Evolutionary conservation across 2,329 filamentous ascomycete species (phyloP).

Genomic region (Colletotrichum ledebouriae): DNA sequence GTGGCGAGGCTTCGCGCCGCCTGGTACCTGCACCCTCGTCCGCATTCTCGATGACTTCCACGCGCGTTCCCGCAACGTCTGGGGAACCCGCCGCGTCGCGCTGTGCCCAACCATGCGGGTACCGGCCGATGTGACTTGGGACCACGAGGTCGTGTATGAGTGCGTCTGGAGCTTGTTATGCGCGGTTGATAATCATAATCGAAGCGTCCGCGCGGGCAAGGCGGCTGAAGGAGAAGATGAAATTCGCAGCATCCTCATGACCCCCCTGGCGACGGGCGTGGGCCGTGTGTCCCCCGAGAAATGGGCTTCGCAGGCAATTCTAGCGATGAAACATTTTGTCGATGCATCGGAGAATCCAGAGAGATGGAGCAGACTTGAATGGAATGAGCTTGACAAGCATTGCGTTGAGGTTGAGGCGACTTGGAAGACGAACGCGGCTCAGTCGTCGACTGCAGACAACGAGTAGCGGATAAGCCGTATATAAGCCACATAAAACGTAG

Average conservation of each 20-base stretch:
- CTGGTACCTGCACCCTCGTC: conserved; percentile 64
- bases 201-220: conserved; percentile 40
- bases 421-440: conserved; percentile 37
- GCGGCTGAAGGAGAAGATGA: conserved; percentile 39
- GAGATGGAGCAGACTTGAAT: conserved; percentile 57
- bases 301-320: conserved; percentile 64
- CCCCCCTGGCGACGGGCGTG: conserved; percentile 64
- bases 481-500: too few species aligned
- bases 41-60: conserved; percentile 56
- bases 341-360: conserved; percentile 59
- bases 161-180: conserved; percentile 66
- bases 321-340: conserved; percentile 66
- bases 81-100: conserved; percentile 59
- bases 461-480: neutral
- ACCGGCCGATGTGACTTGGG: conserved; percentile 60
- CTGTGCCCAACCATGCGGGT: conserved; percentile 68
- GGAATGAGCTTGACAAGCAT: conserved; percentile 49
- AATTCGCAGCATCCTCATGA: conserved; percentile 63
- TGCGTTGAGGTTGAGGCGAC: conserved; percentile 48
- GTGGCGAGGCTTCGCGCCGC: conserved; percentile 64
- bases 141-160: conserved; percentile 67
- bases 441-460: neutral
- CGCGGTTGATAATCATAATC: conserved; percentile 62
- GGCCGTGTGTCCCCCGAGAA: conserved; percentile 59
- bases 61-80: conserved; percentile 51